phyloP scores from a whole-genome alignment of 192 early-diverging fungal species.

The Mortierella claussenii region DNA sequence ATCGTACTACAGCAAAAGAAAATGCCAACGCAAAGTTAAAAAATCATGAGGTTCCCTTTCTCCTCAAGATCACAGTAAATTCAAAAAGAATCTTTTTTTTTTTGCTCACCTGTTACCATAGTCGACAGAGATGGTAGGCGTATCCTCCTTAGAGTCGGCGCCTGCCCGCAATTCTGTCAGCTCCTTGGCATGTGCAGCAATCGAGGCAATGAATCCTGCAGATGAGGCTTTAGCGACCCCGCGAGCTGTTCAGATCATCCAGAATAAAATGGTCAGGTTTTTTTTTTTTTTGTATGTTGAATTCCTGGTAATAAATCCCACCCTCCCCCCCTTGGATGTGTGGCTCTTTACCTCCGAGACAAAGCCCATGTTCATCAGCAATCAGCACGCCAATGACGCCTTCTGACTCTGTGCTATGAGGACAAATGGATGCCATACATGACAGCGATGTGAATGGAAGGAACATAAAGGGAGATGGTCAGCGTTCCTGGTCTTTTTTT shows the following conservation, averaged over 20 bases:
- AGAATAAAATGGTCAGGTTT: too few species aligned
- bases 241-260: conserved; percentile 48
- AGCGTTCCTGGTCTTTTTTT: background rate
- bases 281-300: conserved; percentile 14
- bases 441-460: background rate
- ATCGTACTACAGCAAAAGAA: conserved; percentile 24
- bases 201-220: conserved; percentile 56
- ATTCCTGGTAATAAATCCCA: background rate
- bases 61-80: background rate
- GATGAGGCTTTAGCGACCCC: conserved; percentile 54
- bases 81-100: background rate
- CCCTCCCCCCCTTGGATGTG: too few species aligned
- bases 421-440: background rate
- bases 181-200: conserved; percentile 55
- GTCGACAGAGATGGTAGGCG: conserved; percentile 49
- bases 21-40: too few species aligned
- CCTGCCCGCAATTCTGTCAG: conserved; percentile 29
- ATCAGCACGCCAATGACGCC: conserved; percentile 54
- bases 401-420: conserved; percentile 43
- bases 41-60: background rate
- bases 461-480: too few species aligned
- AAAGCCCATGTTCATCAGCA: conserved; percentile 55
- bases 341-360: conserved; percentile 50
- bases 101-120: conserved; percentile 39
- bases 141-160: conserved; percentile 33